A percentile compares a stretch with the other conserved stretches of the same genome.
phyloP scores from a whole-genome alignment of 1,139 yeast genomes.

The Debaryomyces robertsiae region DNA sequence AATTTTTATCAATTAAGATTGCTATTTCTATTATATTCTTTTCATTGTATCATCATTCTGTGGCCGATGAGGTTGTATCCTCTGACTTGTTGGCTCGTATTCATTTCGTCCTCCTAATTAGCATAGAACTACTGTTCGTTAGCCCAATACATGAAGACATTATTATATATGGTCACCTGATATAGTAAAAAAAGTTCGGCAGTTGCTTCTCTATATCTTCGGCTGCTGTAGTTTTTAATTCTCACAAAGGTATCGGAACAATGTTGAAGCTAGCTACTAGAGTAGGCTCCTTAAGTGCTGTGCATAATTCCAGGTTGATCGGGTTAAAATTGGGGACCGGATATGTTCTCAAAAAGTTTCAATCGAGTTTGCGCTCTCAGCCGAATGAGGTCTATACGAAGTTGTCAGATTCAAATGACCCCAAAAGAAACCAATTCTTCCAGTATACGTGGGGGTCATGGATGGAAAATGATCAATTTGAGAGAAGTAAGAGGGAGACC shows the following conservation, averaged over 20 bases:
- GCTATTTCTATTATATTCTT: too few species aligned
- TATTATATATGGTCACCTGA: not conserved
- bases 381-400: slow-evolving; percentile 52
- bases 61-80: too few species aligned
- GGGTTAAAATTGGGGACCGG: not conserved
- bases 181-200: too few species aligned
- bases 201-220: too few species aligned
- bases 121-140: too few species aligned
- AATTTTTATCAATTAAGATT: too few species aligned
- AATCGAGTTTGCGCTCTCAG: slow-evolving; percentile 18
- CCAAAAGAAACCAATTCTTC: slow-evolving; percentile 74
- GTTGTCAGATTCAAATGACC: slow-evolving; percentile 62
- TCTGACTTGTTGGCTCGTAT: too few species aligned
- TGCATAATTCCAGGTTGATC: not conserved
- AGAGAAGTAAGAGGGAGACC: slow-evolving; percentile 78
- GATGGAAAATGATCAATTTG: slow-evolving; percentile 75
- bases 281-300: slow-evolving; percentile 1
- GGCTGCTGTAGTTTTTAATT: too few species aligned
- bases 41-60: too few species aligned
- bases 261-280: slow-evolving; percentile 6
- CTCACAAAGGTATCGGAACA: not conserved
- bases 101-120: too few species aligned
- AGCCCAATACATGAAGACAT: too few species aligned
- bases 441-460: slow-evolving; percentile 95
- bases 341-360: slow-evolving; percentile 14